Evolutionary conservation across 805 yeast genomes (phyloP).

Genomic region (Torulaspora franciscae): DNA sequence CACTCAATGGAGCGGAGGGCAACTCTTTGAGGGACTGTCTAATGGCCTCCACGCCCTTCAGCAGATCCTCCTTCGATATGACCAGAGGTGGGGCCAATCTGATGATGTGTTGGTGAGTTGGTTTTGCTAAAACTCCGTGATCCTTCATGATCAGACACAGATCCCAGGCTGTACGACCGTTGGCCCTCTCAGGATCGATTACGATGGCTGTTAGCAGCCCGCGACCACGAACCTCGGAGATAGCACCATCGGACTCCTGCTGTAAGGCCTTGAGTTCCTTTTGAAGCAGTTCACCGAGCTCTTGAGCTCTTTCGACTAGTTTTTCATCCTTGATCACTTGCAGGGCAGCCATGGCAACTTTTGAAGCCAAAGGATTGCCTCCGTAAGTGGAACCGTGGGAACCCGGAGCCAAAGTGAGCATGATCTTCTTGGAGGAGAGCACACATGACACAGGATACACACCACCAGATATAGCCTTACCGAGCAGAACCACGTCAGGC

Average conservation of each 20-base stretch:
- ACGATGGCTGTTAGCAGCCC: constrained; percentile 90
- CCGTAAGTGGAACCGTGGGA: constrained; percentile 98
- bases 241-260: constrained; percentile 49
- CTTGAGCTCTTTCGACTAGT: constrained; percentile 69
- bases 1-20: constrained; percentile 14
- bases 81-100: constrained; percentile 96
- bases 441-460: constrained; percentile 90
- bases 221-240: constrained; percentile 66
- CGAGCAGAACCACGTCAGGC: constrained; percentile 86
- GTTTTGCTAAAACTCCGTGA: constrained; percentile 88
- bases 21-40: constrained; percentile 10
- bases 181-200: constrained; percentile 74
- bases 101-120: constrained; percentile 92
- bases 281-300: constrained; percentile 66
- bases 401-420: constrained; percentile 88
- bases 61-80: constrained; percentile 78
- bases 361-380: constrained; percentile 92
- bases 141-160: constrained; percentile 84
- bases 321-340: constrained; percentile 85
- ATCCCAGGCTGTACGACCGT: constrained; percentile 95
- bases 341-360: constrained; percentile 89
- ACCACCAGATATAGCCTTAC: constrained; percentile 96
- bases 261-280: constrained; percentile 51
- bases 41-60: constrained; percentile 75
- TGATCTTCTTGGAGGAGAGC: constrained; percentile 80